These are phyloP conservation scores for Selenicereus undatus DNA, from an alignment of 148 eudicot genomes.

Conservation along the genomic window DNA sequence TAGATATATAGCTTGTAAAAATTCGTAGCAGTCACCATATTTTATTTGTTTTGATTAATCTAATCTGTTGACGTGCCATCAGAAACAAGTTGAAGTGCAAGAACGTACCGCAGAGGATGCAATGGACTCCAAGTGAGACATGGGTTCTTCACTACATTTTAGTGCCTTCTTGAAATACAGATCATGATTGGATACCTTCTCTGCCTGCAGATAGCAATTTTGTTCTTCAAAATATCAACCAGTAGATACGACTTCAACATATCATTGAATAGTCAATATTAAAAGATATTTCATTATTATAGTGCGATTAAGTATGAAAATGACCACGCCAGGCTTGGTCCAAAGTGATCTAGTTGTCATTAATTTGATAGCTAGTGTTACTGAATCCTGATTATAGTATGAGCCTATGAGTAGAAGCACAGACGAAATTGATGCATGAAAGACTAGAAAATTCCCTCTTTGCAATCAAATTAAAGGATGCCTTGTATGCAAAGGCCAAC, in stretches of 20 bases:
- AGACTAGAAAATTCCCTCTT: not conserved
- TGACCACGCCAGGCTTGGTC: not conserved
- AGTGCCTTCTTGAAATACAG: slow-evolving; percentile 71
- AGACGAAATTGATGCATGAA: not conserved
- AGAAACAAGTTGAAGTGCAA: not conserved
- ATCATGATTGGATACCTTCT: slow-evolving; percentile 81
- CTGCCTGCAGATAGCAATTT: slow-evolving; percentile 52
- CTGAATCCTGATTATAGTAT: not conserved
- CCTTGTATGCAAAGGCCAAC: not conserved
- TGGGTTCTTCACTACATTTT: slow-evolving; percentile 74
- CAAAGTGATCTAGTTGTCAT: not conserved
- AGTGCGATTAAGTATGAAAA: not conserved
- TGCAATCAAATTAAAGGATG: not conserved
- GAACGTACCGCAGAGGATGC: slow-evolving; percentile 81
- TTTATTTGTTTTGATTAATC: not conserved
- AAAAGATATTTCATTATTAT: not conserved
- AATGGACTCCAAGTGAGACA: slow-evolving; percentile 85
- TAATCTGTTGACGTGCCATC: not conserved
- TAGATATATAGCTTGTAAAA: not conserved
- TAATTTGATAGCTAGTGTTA: not conserved
- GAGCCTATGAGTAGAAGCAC: not conserved
- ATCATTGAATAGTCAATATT: not conserved
- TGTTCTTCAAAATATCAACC: not conserved
- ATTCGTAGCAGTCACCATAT: not conserved
- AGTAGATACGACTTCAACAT: not conserved